phyloP scores from a whole-genome alignment of 2,329 filamentous ascomycete genomes.

The Nigrospora oryzae region DNA sequence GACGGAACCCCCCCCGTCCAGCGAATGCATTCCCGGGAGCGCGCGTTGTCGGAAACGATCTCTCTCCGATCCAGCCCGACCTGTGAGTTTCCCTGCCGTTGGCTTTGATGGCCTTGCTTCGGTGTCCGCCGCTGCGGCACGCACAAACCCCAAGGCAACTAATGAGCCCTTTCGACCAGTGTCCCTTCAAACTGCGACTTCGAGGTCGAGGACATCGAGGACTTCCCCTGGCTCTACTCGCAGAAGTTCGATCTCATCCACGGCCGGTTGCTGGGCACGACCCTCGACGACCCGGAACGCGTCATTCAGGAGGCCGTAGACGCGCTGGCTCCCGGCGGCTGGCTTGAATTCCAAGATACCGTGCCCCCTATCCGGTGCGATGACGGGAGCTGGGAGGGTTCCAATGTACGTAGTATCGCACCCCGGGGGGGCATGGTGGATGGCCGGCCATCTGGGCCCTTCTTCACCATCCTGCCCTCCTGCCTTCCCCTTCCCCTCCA shows the following conservation, averaged over 20 bases:
- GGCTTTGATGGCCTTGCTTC: no score
- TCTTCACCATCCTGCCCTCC: no score
- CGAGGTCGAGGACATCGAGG: constrained; percentile 7
- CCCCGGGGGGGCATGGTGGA: no score
- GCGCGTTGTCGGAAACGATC: constrained; percentile 5
- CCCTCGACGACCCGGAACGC: constrained; percentile 2
- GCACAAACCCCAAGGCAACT: no score
- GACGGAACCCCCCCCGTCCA: not conserved
- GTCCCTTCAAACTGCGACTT: constrained; percentile 6
- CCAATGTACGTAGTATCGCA: not conserved
- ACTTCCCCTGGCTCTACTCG: constrained; percentile 5
- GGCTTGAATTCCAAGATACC: constrained; percentile 6
- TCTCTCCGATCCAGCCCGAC: constrained; percentile 5
- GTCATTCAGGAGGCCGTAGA: constrained; percentile 2
- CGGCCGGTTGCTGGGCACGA: not conserved
- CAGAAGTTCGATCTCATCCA: constrained; percentile 7
- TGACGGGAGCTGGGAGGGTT: constrained; percentile 6
- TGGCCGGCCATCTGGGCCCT: no score
- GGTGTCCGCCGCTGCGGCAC: no score
- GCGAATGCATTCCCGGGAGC: constrained; percentile 1
- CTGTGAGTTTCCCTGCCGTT: not conserved
- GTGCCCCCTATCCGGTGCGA: constrained; percentile 4
- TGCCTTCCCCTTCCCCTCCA: no score
- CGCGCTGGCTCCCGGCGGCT: constrained; percentile 3
- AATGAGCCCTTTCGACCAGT: not conserved